Evolutionary conservation across 2,329 filamentous ascomycete species (phyloP), one percentile per base, ranked within the genome.

Genomic region (Rhynchosporium secalis): DNA sequence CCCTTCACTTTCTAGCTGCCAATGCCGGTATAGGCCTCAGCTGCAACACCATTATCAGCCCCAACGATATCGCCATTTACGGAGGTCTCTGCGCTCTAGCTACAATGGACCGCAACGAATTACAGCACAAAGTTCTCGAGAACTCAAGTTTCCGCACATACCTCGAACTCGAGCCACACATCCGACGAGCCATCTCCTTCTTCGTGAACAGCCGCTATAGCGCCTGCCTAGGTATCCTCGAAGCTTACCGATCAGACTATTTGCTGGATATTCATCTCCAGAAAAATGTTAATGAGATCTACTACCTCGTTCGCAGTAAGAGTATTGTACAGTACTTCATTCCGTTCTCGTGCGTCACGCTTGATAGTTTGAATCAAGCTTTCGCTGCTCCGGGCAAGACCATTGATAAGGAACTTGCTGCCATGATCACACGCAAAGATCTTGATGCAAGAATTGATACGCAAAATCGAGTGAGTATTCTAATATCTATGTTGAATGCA

Each of bases 171-270:
- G 95, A 98, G 76, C 92, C 94, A 3, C 94, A 98, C 72, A 90
- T 99, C 65, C 90, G 95, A 66, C 93, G 93, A 62, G 94, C 95
- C 12, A 90, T 99, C 69, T 86, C 85, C 7, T 88, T 91, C 73
- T 99, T 97, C 78, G 91, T 94, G 70, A 92, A 90, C 69, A 92
- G 91, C 64, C 91, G 96, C 70, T 99, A 97, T 76, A 89, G 90
- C 9, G 84, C 85, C 48, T 98, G 94, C 75, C 80, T 99, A 49
- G 83, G 86, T 52, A 91, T 94, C 41, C 83, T 99, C 0, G 90
- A 95, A 71, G 83, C 86, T 4, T 94, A 95, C 75, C 87, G 87
- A 56, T 79, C 86, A 41, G 95, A 99, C 75, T 98, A 95, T 74
- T 81, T 93, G n/a, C 85, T 98, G 4, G 95, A 99, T 72, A 79